These are phyloP conservation scores for Silene coronaria DNA, from an alignment of 179 eudicot species.

Conservation along the genomic window DNA sequence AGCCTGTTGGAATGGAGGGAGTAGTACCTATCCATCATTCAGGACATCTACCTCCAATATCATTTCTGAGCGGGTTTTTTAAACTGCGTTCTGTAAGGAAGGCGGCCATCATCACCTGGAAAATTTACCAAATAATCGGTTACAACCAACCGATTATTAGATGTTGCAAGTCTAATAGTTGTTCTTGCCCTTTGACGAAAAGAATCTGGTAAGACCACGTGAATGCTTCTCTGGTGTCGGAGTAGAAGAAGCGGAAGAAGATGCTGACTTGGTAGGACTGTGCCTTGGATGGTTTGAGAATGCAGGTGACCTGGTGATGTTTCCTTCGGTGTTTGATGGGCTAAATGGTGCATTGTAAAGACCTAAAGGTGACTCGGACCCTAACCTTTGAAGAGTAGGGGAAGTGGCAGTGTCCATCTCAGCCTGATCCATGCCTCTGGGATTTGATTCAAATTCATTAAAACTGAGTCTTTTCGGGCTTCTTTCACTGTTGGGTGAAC, in stretches of 20 bases:
- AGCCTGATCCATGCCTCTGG: constrained; percentile 42
- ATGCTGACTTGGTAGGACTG: constrained; percentile 63
- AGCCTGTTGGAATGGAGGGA: not conserved
- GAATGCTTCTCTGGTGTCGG: constrained; percentile 81
- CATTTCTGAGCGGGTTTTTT: no score
- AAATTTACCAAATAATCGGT: no score
- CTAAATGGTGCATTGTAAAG: constrained; percentile 38
- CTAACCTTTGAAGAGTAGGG: constrained; percentile 38
- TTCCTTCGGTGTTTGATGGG: constrained; percentile 54
- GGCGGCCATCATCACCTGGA: no score
- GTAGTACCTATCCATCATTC: not conserved
- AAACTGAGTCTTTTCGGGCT: constrained; percentile 26
- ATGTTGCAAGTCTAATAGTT: not conserved
- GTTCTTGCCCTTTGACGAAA: constrained; percentile 54
- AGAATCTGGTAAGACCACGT: constrained; percentile 82
- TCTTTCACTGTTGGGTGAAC: constrained; percentile 42
- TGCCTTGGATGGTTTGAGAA: constrained; percentile 43
- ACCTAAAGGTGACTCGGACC: constrained; percentile 52
- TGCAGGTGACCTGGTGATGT: constrained; percentile 48
- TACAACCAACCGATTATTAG: not conserved
- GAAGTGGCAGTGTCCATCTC: constrained; percentile 35
- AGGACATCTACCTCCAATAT: no score
- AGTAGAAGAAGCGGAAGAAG: constrained; percentile 35
- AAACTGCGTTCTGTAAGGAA: no score
- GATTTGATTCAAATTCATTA: constrained; percentile 42